A percentile compares a stretch with the other conserved stretches of the same genome.
phyloP scores from a whole-genome alignment of 1,284 basidiomycete species.

The Xerocomus nothofagi region DNA sequence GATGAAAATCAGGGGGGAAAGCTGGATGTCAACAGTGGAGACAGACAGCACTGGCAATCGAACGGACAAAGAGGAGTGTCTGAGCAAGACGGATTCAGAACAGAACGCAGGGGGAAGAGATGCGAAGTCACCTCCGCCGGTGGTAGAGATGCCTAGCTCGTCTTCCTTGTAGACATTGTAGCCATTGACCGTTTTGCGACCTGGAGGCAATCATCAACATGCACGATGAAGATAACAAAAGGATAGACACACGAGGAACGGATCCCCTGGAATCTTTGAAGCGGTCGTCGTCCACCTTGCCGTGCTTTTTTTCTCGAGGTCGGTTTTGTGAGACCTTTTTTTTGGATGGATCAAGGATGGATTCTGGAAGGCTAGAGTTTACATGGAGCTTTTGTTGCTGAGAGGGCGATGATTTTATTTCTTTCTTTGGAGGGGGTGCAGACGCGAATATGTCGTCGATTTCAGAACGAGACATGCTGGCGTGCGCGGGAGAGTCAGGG shows the following conservation, averaged over 20 bases:
- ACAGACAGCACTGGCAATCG: constrained; percentile 83
- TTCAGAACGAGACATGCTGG: constrained; percentile 55
- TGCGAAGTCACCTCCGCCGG: constrained; percentile 76
- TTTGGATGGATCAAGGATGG: constrained; percentile 27
- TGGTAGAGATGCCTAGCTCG: constrained; percentile 73
- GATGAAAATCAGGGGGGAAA: background rate
- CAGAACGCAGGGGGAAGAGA: constrained; percentile 8
- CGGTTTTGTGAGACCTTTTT: constrained; percentile 13
- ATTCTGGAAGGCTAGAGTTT: constrained; percentile 20
- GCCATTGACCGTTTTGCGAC: constrained; percentile 82
- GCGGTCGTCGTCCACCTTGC: constrained; percentile 46
- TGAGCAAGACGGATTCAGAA: constrained; percentile 31
- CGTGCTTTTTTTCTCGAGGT: constrained; percentile 28
- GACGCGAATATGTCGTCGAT: constrained; percentile 76
- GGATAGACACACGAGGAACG: constrained; percentile 58
- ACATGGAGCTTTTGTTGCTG: constrained; percentile 26
- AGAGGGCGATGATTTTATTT: constrained; percentile 30
- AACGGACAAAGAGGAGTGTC: constrained; percentile 78
- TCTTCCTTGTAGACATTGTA: constrained; percentile 85
- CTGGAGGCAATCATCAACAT: constrained; percentile 41
- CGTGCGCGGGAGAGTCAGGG: constrained; percentile 9
- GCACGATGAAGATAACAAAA: constrained; percentile 1
- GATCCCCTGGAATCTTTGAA: constrained; percentile 80
- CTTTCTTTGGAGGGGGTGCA: constrained; percentile 38
- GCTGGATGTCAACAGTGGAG: background rate